Evolutionary conservation across 805 yeast species (phyloP), one percentile per base, ranked within the genome.

Genomic region (Saitoella complicata): DNA sequence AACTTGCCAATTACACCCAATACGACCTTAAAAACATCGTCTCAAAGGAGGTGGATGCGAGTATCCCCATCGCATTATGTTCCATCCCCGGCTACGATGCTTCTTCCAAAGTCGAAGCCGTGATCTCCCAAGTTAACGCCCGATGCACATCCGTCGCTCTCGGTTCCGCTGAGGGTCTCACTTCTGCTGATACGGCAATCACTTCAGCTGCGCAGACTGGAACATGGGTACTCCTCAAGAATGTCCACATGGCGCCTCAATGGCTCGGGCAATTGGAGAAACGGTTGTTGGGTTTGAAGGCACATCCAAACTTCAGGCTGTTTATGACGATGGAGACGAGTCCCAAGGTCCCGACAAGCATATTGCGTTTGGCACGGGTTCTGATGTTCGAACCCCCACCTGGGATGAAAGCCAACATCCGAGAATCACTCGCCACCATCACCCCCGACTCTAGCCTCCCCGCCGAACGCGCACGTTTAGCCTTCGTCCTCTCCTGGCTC

Each of bases 181-280:
- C 64, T 2, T 61, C 67, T 37, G 87, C 88, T 0, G 72, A 71
- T 21, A 61, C 64, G 42, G 73, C 74, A n/a, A 61, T 84, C 6
- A 54, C 57, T 1, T 59, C 57, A 7, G 73, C 75, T 0, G 55
- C 68, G 1, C 61, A 56, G n/a, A 55, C 55, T 1, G 85, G 83
- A 0, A 53, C 58, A 1, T 85, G 95, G 95, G 58, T 88, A 0
- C 53, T 87, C 31, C 59, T 88, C 32, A 94, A 88, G 56, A 87
- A 87, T 55, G 64, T 83, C 8, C 95, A 88, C 47, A 70, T 80
- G 68, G 74, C 91, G 0, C 63, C 71, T 1, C 58, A 56, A 3
- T 80, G 94, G 85, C 61, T 82, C 31, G 72, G 69, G 9, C 55
- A 64, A 7, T 58, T 82, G 12, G 77, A 69, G 42, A 73, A 69